Percentiles rank a stretch among this genome's conserved stretches.
Evolutionary conservation across 768 basidiomycete genomes (phyloP).

Genomic region (Russula vinacea): DNA sequence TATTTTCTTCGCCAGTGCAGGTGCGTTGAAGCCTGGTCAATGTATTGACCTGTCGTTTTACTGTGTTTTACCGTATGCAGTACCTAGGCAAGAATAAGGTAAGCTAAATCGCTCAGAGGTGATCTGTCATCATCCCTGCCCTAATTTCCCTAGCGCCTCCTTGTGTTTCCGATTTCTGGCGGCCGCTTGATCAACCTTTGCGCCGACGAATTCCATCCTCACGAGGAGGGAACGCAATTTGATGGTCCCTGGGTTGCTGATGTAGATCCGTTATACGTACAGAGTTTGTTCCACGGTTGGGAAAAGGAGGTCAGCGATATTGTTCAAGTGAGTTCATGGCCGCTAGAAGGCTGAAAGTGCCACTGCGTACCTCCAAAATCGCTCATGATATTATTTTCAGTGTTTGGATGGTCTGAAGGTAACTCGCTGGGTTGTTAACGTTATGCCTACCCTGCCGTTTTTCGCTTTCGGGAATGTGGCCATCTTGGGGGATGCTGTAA

Average conservation of each 20-base stretch:
- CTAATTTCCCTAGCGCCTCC: constrained; percentile 46
- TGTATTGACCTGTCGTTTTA: neutral
- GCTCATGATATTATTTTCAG: neutral
- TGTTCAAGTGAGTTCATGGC: constrained; percentile 44
- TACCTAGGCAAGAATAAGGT: constrained; percentile 48
- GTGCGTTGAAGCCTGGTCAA: constrained; percentile 35
- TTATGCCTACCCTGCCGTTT: constrained; percentile 48
- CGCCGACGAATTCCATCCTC: constrained; percentile 16
- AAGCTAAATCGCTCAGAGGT: constrained; percentile 39
- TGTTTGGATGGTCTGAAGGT: constrained; percentile 15
- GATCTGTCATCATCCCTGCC: neutral
- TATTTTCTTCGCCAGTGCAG: constrained; percentile 46
- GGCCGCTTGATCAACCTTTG: constrained; percentile 52
- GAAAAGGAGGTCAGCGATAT: constrained; percentile 37
- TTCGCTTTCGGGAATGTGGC: constrained; percentile 53
- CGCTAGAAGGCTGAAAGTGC: neutral
- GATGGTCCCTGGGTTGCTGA: constrained; percentile 13
- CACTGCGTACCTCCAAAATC: neutral
- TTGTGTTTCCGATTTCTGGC: constrained; percentile 59
- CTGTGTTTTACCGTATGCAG: constrained; percentile 36
- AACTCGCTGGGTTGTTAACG: constrained; percentile 63
- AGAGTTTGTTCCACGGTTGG: constrained; percentile 18
- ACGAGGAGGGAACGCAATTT: constrained; percentile 17
- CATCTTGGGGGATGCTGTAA: constrained; percentile 43
- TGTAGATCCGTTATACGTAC: constrained; percentile 9